Evolutionary conservation across 495 filamentous ascomycete species (phyloP).

Genomic region (Penicillium lividum): DNA sequence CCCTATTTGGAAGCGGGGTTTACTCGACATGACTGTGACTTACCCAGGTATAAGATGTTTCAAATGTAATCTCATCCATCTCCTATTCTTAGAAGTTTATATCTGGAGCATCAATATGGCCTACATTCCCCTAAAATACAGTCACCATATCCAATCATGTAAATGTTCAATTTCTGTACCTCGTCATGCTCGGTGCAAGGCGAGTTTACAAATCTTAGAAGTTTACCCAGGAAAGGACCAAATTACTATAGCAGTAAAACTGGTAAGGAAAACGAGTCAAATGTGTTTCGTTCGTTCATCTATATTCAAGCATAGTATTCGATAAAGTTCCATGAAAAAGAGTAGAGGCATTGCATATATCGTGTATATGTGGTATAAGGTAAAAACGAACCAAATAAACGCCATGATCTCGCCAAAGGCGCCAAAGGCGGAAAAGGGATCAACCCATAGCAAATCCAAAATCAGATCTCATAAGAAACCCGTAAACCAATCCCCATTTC

Average conservation of each 20-base stretch:
- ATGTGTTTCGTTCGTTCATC: neutral
- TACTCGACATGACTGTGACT: no score
- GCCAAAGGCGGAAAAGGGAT: neutral
- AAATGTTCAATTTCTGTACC: no score
- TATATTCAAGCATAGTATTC: neutral
- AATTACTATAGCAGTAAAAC: neutral
- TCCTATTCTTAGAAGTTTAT: no score
- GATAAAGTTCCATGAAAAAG: neutral
- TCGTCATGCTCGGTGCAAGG: slow-evolving; percentile 20
- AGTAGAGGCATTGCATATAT: slow-evolving; percentile 6
- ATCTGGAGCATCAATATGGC: no score
- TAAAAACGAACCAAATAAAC: slow-evolving; percentile 11
- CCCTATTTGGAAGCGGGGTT: neutral
- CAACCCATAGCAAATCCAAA: slow-evolving; percentile 1
- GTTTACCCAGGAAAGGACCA: no score
- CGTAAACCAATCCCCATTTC: neutral
- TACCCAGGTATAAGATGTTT: no score
- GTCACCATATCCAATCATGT: no score
- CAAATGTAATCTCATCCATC: no score
- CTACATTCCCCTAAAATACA: no score
- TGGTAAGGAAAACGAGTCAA: no score
- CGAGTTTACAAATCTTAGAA: no score
- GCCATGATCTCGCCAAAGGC: slow-evolving; percentile 1
- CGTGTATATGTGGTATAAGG: slow-evolving; percentile 23
- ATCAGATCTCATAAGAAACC: neutral